These are phyloP conservation scores for Rhodocollybia butyracea DNA, from an alignment of 768 basidiomycete species.

Conservation along the genomic window DNA sequence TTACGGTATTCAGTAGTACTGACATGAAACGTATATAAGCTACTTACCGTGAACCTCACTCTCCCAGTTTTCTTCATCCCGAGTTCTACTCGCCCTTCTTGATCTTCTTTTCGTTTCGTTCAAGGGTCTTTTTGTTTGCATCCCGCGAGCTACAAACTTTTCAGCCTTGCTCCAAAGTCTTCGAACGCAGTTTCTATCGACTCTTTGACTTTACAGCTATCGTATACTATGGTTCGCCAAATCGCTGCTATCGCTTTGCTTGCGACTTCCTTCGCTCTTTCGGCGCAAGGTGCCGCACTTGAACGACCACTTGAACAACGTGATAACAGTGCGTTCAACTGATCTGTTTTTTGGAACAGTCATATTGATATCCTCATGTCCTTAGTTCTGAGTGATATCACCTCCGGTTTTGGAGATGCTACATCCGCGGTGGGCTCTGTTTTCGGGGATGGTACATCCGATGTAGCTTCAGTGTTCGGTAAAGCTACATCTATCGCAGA, in stretches of 20 bases:
- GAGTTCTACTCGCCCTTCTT: too few relatives aligned
- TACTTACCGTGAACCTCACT: too few relatives aligned
- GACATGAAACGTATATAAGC: too few relatives aligned
- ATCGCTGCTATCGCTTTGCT: not conserved
- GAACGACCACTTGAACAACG: too few relatives aligned
- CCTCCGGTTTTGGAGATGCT: not conserved
- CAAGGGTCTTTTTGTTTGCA: too few relatives aligned
- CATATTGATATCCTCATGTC: not conserved
- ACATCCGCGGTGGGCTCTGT: not conserved
- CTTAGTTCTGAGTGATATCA: not conserved
- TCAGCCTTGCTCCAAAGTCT: too few relatives aligned
- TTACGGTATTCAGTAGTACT: too few relatives aligned
- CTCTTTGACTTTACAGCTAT: too few relatives aligned
- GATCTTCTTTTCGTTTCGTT: too few relatives aligned
- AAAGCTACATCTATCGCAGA: slow-evolving; percentile 1
- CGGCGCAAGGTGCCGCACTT: not conserved
- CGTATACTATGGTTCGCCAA: not conserved
- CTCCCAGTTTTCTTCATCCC: too few relatives aligned
- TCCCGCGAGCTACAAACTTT: too few relatives aligned
- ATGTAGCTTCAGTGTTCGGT: slow-evolving; percentile 1
- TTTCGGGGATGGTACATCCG: not conserved
- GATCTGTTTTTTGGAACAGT: too few relatives aligned
- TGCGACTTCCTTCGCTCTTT: not conserved
- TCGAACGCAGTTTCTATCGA: not conserved
- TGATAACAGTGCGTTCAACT: not conserved